Evolutionary conservation across 805 yeast species (phyloP), one percentile per base, ranked within the genome.

Genomic region (Candida parachauliodes): DNA sequence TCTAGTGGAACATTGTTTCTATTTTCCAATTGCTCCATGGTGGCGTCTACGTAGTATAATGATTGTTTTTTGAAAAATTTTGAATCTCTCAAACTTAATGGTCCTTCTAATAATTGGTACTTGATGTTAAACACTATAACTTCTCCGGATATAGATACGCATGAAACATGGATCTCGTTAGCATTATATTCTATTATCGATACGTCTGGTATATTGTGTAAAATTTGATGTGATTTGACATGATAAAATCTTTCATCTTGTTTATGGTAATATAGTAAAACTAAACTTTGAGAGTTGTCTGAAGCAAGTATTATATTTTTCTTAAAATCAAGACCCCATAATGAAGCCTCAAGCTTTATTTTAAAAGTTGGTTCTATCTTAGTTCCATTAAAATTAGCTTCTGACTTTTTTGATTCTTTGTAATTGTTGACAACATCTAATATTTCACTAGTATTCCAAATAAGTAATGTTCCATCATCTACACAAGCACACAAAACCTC

Each of bases 291-390:
- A 3, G 76, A 63, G 47, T 81, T 81, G 44, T 79, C 84, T 0
- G 83, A 72, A 0, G 71, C 67, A 0, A 62, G 74, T 10, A 81
- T 43, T 28, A 74, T 37, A 37, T 63, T 51, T 25, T 49, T 32
- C n/a, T 55, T 45, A 26, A 72, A 55, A 48, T 78, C 84, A 14
- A 77, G 47, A 0, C 86, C 85, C 88, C 88, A 82, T 2, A 72
- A 76, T 1, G 83, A 76, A 1, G 72, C 56, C 5, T 59, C 59
- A 32, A 72, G 46, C 22, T 55, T 59, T 3, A 72, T 38, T 18
- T 47, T 50, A 24, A 57, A 48, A 15, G 52, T 60, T 28, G 29
- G 16, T 15, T 22, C 15, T 2, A 37, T 7, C 52, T 57, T 48
- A 41, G 45, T 55, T 44, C 46, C 14, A 26, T 34, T 39, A n/a